These are phyloP conservation scores for Rosellinia necatrix DNA, from an alignment of 2,329 filamentous ascomycete species.

Conservation along the genomic window DNA sequence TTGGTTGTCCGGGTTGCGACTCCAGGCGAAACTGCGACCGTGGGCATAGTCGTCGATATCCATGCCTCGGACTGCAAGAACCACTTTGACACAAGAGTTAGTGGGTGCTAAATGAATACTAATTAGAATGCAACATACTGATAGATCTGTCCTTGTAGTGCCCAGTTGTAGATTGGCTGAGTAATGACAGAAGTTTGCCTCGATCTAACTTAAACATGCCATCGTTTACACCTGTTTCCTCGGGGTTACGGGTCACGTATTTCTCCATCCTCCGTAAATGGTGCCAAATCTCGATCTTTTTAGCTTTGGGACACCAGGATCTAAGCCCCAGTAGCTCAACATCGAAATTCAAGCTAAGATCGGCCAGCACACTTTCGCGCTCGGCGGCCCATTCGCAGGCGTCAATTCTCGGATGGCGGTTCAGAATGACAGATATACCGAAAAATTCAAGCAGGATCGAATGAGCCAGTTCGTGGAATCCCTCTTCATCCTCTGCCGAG, in stretches of 20 bases:
- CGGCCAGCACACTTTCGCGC: background rate
- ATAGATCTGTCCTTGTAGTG: background rate
- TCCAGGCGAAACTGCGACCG: too few species aligned
- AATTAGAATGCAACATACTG: background rate
- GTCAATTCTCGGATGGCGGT: constrained; percentile 2
- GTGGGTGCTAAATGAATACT: background rate
- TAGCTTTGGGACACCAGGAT: background rate
- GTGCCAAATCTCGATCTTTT: background rate
- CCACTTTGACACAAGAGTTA: constrained; percentile 6
- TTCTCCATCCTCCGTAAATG: background rate
- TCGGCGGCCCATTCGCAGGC: background rate
- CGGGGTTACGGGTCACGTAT: background rate
- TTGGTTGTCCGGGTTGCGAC: too few species aligned
- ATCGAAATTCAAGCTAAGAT: background rate
- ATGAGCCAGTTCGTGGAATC: constrained; percentile 3
- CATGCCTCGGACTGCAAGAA: background rate
- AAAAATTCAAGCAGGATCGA: constrained; percentile 16
- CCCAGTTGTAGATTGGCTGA: background rate
- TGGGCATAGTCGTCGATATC: too few species aligned
- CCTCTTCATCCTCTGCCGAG: background rate
- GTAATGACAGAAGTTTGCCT: background rate
- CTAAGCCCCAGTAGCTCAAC: background rate
- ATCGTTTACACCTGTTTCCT: too few species aligned
- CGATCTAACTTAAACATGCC: background rate
- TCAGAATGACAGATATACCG: constrained; percentile 2